These are phyloP conservation scores for Sphaerostilbella broomeana DNA, from an alignment of 2,329 filamentous ascomycete species.

Conservation along the genomic window DNA sequence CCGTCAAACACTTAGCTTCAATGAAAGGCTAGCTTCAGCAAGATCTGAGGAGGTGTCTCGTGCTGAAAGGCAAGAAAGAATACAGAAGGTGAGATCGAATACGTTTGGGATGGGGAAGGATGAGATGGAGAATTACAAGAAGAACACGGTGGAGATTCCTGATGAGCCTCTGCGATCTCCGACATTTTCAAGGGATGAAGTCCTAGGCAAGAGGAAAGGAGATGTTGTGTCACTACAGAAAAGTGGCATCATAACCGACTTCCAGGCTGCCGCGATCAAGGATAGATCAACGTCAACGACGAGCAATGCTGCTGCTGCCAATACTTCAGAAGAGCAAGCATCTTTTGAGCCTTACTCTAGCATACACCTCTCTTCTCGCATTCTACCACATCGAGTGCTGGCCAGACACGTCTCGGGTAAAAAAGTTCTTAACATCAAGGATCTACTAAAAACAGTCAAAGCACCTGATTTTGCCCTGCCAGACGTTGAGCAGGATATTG, in stretches of 20 bases:
- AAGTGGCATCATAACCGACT: conserved; percentile 37
- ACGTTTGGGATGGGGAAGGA: conserved; percentile 51
- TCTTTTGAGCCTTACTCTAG: conserved; percentile 83
- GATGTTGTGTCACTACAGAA: conserved; percentile 29
- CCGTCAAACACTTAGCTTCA: conserved; percentile 58
- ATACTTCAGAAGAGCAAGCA: conserved; percentile 25
- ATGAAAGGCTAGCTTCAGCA: conserved; percentile 73
- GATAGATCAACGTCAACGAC: conserved; percentile 16
- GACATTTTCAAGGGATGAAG: conserved; percentile 57
- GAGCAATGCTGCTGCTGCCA: conserved; percentile 17
- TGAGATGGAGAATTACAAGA: conserved; percentile 55
- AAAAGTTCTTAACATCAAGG: conserved; percentile 69
- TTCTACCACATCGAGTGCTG: conserved; percentile 74
- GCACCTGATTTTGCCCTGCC: conserved; percentile 77
- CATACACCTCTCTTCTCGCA: conserved; percentile 74
- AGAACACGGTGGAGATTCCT: conserved; percentile 48
- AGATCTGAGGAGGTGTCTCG: conserved; percentile 48
- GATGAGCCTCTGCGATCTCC: conserved; percentile 41
- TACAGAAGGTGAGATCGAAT: conserved; percentile 46
- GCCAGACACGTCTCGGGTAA: conserved; percentile 73
- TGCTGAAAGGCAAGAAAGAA: conserved; percentile 44
- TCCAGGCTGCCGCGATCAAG: conserved; percentile 19
- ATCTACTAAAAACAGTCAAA: conserved; percentile 74
- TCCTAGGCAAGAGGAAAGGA: conserved; percentile 35
- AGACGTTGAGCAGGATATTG: conserved; percentile 77